Conservation (phyloP, 2,329 filamentous ascomycete species). For the Apiospora arundinis region DNA sequence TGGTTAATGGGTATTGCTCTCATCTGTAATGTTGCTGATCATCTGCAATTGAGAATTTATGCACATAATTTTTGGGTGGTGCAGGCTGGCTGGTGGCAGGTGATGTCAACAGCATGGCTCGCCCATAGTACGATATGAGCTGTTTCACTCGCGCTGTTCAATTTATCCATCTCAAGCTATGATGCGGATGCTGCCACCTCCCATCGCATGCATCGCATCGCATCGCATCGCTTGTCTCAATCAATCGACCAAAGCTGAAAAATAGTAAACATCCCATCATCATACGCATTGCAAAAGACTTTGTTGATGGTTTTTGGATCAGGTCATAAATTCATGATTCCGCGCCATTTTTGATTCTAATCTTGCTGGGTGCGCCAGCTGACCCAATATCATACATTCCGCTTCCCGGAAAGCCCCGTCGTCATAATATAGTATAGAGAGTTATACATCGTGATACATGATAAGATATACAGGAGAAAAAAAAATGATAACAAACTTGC, state of each 20-base stretch:
- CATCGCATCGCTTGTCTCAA: background rate
- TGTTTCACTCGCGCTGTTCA: constrained; percentile 2
- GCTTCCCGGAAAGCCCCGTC: background rate
- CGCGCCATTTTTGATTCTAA: constrained; percentile 12
- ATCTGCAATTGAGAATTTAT: background rate
- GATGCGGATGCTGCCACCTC: background rate
- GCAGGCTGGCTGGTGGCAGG: background rate
- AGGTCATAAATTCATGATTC: constrained; percentile 14
- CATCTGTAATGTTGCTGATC: background rate
- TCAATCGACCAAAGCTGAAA: background rate
- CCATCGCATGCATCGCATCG: background rate
- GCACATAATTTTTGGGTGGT: background rate
- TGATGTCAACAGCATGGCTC: constrained; percentile 2
- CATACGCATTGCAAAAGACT: background rate
- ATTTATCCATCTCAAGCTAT: background rate
- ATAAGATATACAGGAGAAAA: constrained; percentile 21
- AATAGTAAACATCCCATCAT: background rate
- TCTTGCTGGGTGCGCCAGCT: background rate
- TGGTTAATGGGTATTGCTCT: background rate
- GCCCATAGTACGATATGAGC: constrained; percentile 13
- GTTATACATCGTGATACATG: constrained; percentile 18
- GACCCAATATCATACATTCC: background rate
- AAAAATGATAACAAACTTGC: constrained; percentile 16
- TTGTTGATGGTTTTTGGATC: background rate
- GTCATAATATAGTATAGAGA: constrained; percentile 4